Evolutionary conservation across 2,329 filamentous ascomycete species (phyloP), one percentile per base, ranked within the genome.

Genomic region (Stemphylium lycopersici): DNA sequence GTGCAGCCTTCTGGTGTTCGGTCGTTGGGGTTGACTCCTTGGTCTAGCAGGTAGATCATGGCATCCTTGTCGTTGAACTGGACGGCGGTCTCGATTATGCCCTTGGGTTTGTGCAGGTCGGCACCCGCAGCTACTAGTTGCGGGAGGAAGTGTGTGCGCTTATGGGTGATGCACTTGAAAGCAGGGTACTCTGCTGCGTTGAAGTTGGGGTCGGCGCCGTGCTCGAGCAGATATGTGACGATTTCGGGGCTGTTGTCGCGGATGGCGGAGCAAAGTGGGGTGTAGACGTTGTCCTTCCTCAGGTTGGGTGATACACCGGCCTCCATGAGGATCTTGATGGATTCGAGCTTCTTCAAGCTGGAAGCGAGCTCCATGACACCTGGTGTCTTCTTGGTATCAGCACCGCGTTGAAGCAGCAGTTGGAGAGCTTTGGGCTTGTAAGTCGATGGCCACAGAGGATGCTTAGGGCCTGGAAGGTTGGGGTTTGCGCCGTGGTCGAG

Each of bases 91-190:
- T 89, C 87, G 32, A 87, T 72, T 56, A 90, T 89, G 10, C 87
- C 87, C 65, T 84, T 86, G 4, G 87, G 87, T 2, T 76, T 80
- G 61, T 80, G 73, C 0, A 87, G 77, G 58, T 88, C 81, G 10
- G 78, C 85, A 1, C 87, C 87, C 0, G 86, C 86, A 6, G 81
- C 80, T 5, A 72, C 66, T 0, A 90, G 78, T 5, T 80, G 76
- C 0, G 85, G 83, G 0, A 90, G 78, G 65, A 84, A 83, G 15
- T 88, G 84, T 0, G 83, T 75, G 20, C 86, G 81, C 67, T 85
- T 81, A 67, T 89, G 87, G 0, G 86, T 88, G 20, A 90, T 81
- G 56, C 86, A 89, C 69, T 89, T 89, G 79, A 86, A 89, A 4
- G 82, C 78, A 0, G 87, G 87, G 63, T 87, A 88, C 65, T 89